Percentiles rank a stretch among this genome's conserved stretches.
Conservation (phyloP, 257 asterid species). For the Echium plantagineum region DNA sequence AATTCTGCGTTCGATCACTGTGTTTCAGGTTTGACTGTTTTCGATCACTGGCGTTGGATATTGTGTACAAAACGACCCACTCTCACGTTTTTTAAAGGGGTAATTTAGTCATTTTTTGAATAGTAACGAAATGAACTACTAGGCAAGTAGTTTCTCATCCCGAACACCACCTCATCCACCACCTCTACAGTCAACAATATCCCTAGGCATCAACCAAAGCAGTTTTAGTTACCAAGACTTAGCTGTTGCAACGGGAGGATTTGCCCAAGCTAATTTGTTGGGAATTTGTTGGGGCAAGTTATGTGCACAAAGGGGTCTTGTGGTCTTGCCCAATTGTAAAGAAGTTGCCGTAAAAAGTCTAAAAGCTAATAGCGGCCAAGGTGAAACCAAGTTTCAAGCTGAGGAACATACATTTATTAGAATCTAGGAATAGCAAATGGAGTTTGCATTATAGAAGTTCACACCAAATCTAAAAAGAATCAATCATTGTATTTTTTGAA, state of each 20-base stretch:
- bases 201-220: conserved; percentile 41
- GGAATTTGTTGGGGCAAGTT: conserved; percentile 67
- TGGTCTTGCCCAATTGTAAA: conserved; percentile 39
- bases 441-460: too few species aligned
- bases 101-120: too few species aligned
- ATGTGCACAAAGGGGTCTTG: conserved; percentile 52
- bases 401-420: conserved; percentile 7
- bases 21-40: too few species aligned
- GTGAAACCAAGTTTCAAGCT: conserved; percentile 55
- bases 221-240: conserved; percentile 40
- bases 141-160: conserved; percentile 48
- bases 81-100: too few species aligned
- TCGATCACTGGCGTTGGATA: too few species aligned
- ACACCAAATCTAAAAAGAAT: too few species aligned
- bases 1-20: too few species aligned
- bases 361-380: conserved; percentile 52
- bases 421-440: too few species aligned
- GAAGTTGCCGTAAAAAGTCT: conserved; percentile 49
- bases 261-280: conserved; percentile 20
- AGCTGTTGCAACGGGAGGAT: conserved; percentile 38
- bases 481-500: too few species aligned
- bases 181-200: conserved; percentile 33
- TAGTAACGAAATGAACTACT: conserved; percentile 59
- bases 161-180: conserved; percentile 11
- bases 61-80: too few species aligned